Evolutionary conservation across 495 filamentous ascomycete species (phyloP).

Genomic region (Pseudoneurospora amorphoporcata): DNA sequence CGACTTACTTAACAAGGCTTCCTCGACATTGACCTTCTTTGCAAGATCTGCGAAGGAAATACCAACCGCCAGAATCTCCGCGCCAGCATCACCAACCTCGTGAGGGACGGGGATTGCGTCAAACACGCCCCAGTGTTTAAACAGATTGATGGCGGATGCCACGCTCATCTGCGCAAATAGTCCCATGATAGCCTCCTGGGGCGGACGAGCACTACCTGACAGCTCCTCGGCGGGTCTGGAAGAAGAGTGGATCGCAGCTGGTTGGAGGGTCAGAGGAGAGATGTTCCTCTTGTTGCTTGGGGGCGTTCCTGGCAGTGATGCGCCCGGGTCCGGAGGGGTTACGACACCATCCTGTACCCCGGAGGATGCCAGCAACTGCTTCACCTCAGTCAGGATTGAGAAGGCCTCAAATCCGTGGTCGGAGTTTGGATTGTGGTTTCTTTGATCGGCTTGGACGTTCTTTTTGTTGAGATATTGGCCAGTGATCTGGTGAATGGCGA

Average conservation of each 20-base stretch:
- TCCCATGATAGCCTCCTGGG: conserved; percentile 17
- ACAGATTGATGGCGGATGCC: conserved; percentile 22
- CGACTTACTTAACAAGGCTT: conserved; percentile 17
- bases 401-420: neutral
- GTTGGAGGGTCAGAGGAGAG: conserved; percentile 5
- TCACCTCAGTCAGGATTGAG: neutral
- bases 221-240: neutral
- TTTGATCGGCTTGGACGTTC: neutral
- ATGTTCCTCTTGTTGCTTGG: neutral
- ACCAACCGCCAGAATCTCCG: conserved; percentile 1
- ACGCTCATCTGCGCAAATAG: conserved; percentile 15
- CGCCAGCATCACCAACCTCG: neutral
- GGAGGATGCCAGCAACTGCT: neutral
- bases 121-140: conserved; percentile 25
- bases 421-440: neutral
- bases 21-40: conserved; percentile 12
- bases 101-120: conserved; percentile 17
- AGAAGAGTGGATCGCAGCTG: neutral
- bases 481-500: conserved; percentile 6
- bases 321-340: neutral
- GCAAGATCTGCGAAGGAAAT: conserved; percentile 17
- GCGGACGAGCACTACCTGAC: conserved; percentile 10
- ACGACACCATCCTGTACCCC: neutral
- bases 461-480: conserved; percentile 7
- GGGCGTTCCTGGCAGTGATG: neutral